phyloP scores from a whole-genome alignment of 371 early-diverging fungal species.

The Rhizopus stolonifer region DNA sequence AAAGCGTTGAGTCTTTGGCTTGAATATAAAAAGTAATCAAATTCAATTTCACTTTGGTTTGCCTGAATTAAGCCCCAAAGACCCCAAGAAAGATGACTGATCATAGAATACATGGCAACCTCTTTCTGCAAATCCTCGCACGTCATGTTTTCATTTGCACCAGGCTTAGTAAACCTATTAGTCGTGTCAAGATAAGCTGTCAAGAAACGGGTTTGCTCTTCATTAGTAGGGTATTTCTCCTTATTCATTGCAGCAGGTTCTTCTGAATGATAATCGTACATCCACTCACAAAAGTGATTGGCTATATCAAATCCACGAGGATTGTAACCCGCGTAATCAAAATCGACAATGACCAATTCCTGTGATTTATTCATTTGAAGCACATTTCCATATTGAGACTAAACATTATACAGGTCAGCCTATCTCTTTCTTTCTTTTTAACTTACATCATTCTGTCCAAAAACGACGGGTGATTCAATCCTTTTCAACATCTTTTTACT shows the following conservation, averaged over 20 bases:
- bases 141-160: slow-evolving; percentile 15
- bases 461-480: slow-evolving; percentile 66
- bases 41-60: slow-evolving; percentile 74
- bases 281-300: slow-evolving; percentile 93
- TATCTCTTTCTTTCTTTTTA: background rate
- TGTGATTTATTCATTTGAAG: slow-evolving; percentile 53
- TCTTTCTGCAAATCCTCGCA: slow-evolving; percentile 40
- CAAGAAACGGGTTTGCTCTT: slow-evolving; percentile 62
- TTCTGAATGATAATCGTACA: slow-evolving; percentile 74
- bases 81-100: slow-evolving; percentile 78
- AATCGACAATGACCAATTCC: slow-evolving; percentile 76
- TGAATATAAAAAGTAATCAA: slow-evolving; percentile 76
- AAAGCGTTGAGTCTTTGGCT: slow-evolving; percentile 64
- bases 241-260: slow-evolving; percentile 54
- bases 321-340: slow-evolving; percentile 90
- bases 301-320: slow-evolving; percentile 83
- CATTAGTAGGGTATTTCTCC: slow-evolving; percentile 58
- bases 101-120: slow-evolving; percentile 53
- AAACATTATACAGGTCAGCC: background rate
- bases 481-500: slow-evolving; percentile 37
- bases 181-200: slow-evolving; percentile 62
- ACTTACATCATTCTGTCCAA: slow-evolving; percentile 83
- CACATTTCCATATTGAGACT: slow-evolving; percentile 87
- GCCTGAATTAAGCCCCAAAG: slow-evolving; percentile 84
- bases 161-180: slow-evolving; percentile 22